Conservation (phyloP, 2,329 filamentous ascomycete species). For the Curvularia sp. region DNA sequence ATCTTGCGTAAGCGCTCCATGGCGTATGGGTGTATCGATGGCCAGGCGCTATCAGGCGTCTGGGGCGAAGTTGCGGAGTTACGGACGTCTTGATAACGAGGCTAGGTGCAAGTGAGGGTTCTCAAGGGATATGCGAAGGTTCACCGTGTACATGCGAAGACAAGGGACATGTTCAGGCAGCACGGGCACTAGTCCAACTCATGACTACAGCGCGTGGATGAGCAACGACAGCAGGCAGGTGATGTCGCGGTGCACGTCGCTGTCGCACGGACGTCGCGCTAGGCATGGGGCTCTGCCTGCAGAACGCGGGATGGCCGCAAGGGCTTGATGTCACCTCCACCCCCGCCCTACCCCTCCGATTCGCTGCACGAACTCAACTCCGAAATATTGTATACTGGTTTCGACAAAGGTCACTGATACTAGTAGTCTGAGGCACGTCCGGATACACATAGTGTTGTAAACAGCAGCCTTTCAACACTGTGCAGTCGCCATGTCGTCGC, state of each 20-base stretch:
- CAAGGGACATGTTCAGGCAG: conserved; percentile 34
- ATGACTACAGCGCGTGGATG: conserved; percentile 29
- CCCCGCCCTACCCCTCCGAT: conserved; percentile 25
- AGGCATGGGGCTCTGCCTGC: conserved; percentile 19
- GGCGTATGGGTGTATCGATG: conserved; percentile 10
- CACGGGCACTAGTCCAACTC: conserved; percentile 15
- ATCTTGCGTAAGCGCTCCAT: conserved; percentile 49
- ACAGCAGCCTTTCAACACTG: too few species aligned
- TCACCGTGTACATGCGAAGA: conserved; percentile 3
- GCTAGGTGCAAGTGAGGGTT: conserved; percentile 19
- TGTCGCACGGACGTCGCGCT: conserved; percentile 4
- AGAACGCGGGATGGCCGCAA: conserved; percentile 14
- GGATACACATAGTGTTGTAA: too few species aligned
- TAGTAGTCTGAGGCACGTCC: too few species aligned
- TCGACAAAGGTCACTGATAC: too few species aligned
- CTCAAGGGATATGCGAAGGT: conserved; percentile 4
- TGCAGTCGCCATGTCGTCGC: conserved; percentile 3
- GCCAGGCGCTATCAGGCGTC: conserved; percentile 12
- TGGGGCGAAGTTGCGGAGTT: conserved; percentile 10
- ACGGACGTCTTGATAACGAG: conserved; percentile 5
- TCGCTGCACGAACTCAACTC: conserved; percentile 10
- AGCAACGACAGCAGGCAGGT: conserved; percentile 16
- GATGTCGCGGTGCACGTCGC: conserved; percentile 25
- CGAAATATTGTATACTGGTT: not conserved
- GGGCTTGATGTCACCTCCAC: conserved; percentile 19